phyloP scores from a whole-genome alignment of 345 rosid genomes.

The Murraya paniculata region DNA sequence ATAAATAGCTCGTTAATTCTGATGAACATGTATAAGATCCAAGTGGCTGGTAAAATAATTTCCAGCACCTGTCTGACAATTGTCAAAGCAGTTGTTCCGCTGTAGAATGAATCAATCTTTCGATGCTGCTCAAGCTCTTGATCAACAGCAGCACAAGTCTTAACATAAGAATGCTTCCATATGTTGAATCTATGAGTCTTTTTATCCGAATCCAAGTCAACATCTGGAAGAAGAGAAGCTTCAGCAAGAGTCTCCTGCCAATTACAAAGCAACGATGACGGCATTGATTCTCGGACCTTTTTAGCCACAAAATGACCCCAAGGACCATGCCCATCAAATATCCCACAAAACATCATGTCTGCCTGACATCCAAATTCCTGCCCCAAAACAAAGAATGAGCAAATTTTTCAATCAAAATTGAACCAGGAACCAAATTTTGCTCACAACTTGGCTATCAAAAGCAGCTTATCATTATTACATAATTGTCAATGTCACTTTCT shows the following conservation, averaged over 20 bases:
- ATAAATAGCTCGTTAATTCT: constrained; percentile 11
- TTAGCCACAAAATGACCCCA: constrained; percentile 97
- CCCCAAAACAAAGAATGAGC: constrained; percentile 15
- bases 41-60: neutral
- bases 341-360: constrained; percentile 88
- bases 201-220: constrained; percentile 53
- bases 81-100: constrained; percentile 86
- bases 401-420: neutral
- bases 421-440: neutral
- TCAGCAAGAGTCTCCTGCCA: constrained; percentile 83
- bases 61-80: constrained; percentile 72
- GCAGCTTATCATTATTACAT: neutral
- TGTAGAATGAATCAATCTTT: constrained; percentile 67
- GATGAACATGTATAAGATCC: neutral
- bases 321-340: constrained; percentile 93
- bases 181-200: constrained; percentile 45
- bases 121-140: constrained; percentile 64
- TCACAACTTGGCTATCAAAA: neutral
- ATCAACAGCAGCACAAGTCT: constrained; percentile 78
- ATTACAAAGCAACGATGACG: constrained; percentile 55
- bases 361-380: constrained; percentile 85
- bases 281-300: constrained; percentile 76
- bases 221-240: constrained; percentile 41
- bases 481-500: too few species aligned
- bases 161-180: constrained; percentile 81